Percentiles rank a stretch among this genome's conserved stretches.
These are phyloP conservation scores for Quercus aquifolioides DNA, from an alignment of 306 rosid species.

Conservation along the genomic window DNA sequence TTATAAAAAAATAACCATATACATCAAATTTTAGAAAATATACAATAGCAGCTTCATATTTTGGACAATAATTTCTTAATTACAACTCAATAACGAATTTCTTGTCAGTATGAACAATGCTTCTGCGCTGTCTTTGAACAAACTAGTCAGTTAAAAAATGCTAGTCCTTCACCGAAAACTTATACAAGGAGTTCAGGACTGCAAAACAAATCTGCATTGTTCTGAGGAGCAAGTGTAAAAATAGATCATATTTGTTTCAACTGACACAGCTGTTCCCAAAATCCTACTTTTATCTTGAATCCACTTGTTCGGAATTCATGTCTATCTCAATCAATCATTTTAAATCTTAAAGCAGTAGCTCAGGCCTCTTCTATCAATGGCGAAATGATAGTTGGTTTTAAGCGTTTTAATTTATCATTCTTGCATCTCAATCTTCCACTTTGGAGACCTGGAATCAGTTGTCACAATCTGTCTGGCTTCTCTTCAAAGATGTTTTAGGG, in stretches of 20 bases:
- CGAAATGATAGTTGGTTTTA: neutral
- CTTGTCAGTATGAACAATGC: neutral
- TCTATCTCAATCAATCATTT: neutral
- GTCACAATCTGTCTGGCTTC: neutral
- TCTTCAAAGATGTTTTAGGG: neutral
- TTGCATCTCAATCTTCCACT: neutral
- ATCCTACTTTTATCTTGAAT: neutral
- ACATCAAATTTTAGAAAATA: slow-evolving; percentile 7
- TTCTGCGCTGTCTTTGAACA: neutral
- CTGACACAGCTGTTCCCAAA: neutral
- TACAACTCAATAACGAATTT: neutral
- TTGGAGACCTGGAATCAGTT: neutral
- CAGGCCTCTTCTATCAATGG: neutral
- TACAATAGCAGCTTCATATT: neutral
- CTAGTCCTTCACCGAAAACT: neutral
- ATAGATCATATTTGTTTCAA: neutral
- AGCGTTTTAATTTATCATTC: neutral
- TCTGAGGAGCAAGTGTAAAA: neutral
- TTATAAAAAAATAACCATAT: neutral
- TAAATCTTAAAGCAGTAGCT: neutral
- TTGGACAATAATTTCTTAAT: neutral
- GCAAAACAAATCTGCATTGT: neutral
- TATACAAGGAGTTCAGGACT: neutral
- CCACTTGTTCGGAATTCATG: neutral
- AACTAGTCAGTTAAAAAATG: neutral